A percentile compares a stretch with the other conserved stretches of the same genome.
phyloP scores from a whole-genome alignment of 371 early-diverging fungal genomes.

The Fennellomyces sp. region DNA sequence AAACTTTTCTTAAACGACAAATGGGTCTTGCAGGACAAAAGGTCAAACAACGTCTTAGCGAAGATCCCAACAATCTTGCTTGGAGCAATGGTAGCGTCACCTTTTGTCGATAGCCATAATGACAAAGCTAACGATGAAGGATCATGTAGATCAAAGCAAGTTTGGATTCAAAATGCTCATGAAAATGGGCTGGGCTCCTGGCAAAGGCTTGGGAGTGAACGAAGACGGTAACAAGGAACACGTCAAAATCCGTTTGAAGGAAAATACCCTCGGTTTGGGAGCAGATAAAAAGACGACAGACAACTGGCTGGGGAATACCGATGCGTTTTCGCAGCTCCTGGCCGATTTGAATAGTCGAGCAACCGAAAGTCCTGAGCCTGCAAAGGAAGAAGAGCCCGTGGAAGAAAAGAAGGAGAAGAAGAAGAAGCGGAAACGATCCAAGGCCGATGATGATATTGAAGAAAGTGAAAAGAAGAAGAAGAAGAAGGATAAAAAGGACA shows the following conservation, averaged over 20 bases:
- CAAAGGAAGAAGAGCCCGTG: slow-evolving; percentile 36
- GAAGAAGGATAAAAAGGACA: slow-evolving; percentile 21
- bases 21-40: slow-evolving; percentile 88
- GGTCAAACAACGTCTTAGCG: slow-evolving; percentile 79
- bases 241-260: slow-evolving; percentile 80
- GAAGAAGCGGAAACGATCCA: slow-evolving; percentile 33
- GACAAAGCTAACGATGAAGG: no score
- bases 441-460: slow-evolving; percentile 37
- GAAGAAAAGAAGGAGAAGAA: slow-evolving; percentile 27
- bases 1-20: no score
- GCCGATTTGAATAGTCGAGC: slow-evolving; percentile 68
- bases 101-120: no score
- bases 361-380: slow-evolving; percentile 15
- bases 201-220: slow-evolving; percentile 90
- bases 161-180: slow-evolving; percentile 90
- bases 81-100: slow-evolving; percentile 93
- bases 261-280: slow-evolving; percentile 85
- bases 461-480: slow-evolving; percentile 41
- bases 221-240: slow-evolving; percentile 83
- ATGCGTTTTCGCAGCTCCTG: slow-evolving; percentile 86
- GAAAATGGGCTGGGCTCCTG: slow-evolving; percentile 96
- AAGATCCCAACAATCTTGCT: slow-evolving; percentile 90
- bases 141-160: slow-evolving; percentile 74
- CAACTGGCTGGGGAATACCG: slow-evolving; percentile 94
- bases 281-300: slow-evolving; percentile 84